A percentile compares a stretch with the other conserved stretches of the same genome.
Conservation (phyloP, 1,139 yeast genomes). For the Blastobotrys niveus region DNA sequence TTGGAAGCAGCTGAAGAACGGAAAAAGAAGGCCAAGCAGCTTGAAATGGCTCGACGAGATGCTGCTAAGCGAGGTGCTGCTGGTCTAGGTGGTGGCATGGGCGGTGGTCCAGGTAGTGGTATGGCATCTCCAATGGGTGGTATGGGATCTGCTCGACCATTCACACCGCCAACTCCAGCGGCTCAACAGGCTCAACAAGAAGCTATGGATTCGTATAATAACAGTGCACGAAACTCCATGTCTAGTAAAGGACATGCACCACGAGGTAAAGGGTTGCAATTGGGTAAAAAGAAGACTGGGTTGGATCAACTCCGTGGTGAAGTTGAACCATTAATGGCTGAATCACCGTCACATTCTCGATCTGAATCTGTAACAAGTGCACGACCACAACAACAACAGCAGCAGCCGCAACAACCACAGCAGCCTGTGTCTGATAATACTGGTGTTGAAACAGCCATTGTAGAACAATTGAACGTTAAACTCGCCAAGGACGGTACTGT, state of each 20-base stretch:
- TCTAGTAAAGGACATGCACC: constrained; percentile 28
- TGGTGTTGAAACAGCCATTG: constrained; percentile 72
- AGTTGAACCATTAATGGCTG: constrained; percentile 33
- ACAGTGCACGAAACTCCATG: constrained; percentile 13
- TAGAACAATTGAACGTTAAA: constrained; percentile 73
- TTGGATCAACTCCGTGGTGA: constrained; percentile 43
- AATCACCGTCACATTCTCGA: background rate
- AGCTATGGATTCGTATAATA: constrained; percentile 18
- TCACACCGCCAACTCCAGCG: constrained; percentile 14
- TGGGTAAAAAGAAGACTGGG: constrained; percentile 55
- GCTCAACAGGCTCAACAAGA: constrained; percentile 2
- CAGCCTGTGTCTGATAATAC: constrained; percentile 48
- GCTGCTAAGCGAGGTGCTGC: constrained; percentile 50
- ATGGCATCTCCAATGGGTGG: constrained; percentile 11
- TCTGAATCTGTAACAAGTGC: background rate
- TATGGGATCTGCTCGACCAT: constrained; percentile 9
- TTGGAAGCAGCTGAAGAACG: constrained; percentile 96
- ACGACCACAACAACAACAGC: constrained; percentile 14
- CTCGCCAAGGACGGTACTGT: constrained; percentile 82
- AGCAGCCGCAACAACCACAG: constrained; percentile 24
- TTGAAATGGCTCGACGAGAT: constrained; percentile 71
- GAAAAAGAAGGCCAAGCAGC: constrained; percentile 91
- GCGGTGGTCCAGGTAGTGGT: constrained; percentile 17
- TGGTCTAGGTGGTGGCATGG: constrained; percentile 18
- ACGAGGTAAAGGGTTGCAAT: constrained; percentile 72